Evolutionary conservation across 108 stramenopile genomes (phyloP).

Genomic region (Cyclotella baltica): DNA sequence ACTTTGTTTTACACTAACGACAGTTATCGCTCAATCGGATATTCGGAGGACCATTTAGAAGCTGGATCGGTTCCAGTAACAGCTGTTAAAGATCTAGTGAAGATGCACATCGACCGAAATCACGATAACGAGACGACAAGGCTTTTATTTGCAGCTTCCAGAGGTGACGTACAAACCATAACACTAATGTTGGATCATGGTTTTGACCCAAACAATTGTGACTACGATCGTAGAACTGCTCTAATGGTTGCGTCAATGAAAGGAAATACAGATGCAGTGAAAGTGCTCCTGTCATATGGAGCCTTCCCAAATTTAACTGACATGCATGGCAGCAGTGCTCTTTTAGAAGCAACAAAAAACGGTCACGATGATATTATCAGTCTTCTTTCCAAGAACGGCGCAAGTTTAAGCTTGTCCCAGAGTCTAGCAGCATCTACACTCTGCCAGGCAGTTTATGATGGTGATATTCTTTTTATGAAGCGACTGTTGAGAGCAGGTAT

Average conservation of each 20-base stretch:
- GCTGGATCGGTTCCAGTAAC: conserved; percentile 16
- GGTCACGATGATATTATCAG: conserved; percentile 60
- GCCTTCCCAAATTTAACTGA: conserved; percentile 71
- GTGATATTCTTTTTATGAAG: conserved; percentile 49
- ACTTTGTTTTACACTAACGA: conserved; percentile 19
- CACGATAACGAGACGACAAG: conserved; percentile 72
- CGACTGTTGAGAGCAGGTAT: conserved; percentile 59
- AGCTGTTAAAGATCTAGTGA: conserved; percentile 59
- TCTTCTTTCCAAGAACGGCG: conserved; percentile 46
- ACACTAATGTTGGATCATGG: conserved; percentile 70
- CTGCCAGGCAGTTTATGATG: conserved; percentile 60
- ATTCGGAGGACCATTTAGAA: conserved; percentile 7
- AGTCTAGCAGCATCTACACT: conserved; percentile 53
- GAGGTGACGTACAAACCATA: conserved; percentile 72
- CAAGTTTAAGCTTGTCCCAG: conserved; percentile 51
- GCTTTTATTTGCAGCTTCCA: conserved; percentile 68
- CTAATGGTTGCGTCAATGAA: conserved; percentile 80
- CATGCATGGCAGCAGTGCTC: conserved; percentile 69
- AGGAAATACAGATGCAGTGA: conserved; percentile 68
- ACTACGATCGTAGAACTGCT: conserved; percentile 76
- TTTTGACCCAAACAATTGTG: conserved; percentile 72
- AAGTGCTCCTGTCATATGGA: conserved; percentile 54
- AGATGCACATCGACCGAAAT: conserved; percentile 69
- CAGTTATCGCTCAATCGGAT: conserved; percentile 2
- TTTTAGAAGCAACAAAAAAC: conserved; percentile 68